A percentile compares a stretch with the other conserved stretches of the same genome.
These are phyloP conservation scores for Claviceps fusiformis DNA, from an alignment of 2,329 filamentous ascomycete genomes.

Conservation along the genomic window DNA sequence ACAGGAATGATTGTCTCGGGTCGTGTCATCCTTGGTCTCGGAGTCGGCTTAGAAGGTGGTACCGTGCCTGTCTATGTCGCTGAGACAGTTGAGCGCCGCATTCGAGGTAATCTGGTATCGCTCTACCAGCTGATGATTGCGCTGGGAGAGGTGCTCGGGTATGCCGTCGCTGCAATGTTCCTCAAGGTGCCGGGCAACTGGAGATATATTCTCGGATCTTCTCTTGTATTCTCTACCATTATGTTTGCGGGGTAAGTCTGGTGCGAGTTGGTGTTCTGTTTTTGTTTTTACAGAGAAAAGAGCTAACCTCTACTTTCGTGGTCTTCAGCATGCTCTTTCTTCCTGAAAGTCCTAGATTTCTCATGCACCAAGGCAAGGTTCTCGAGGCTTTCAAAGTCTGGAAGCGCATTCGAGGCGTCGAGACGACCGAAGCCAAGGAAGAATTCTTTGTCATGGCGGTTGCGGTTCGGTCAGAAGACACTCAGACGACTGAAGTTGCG, in stretches of 20 bases:
- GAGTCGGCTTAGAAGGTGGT: slow-evolving; percentile 60
- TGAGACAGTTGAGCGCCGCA: slow-evolving; percentile 52
- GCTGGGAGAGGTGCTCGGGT: slow-evolving; percentile 59
- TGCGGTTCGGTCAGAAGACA: slow-evolving; percentile 44
- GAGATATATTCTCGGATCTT: slow-evolving; percentile 62
- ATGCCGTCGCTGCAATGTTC: slow-evolving; percentile 61
- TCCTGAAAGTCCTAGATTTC: slow-evolving; percentile 53
- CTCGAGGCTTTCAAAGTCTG: slow-evolving; percentile 45
- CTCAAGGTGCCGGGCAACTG: slow-evolving; percentile 55
- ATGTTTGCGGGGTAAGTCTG: slow-evolving; percentile 20
- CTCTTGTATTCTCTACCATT: slow-evolving; percentile 48
- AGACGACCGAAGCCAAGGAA: slow-evolving; percentile 42
- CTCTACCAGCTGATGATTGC: slow-evolving; percentile 68
- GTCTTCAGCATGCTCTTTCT: slow-evolving; percentile 52
- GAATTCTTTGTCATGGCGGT: slow-evolving; percentile 62
- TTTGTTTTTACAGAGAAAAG: no score
- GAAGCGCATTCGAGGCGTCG: slow-evolving; percentile 55
- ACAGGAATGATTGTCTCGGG: slow-evolving; percentile 52
- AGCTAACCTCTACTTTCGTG: no score
- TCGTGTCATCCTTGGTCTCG: slow-evolving; percentile 55
- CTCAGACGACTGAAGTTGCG: slow-evolving; percentile 31
- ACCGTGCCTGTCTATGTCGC: slow-evolving; percentile 65
- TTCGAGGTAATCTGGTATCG: slow-evolving; percentile 60
- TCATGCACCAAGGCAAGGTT: slow-evolving; percentile 49
- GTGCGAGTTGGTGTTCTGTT: no score